Evolutionary conservation across 2,329 filamentous ascomycete genomes (phyloP), one percentile per base, ranked within the genome.

Genomic region (Phialocephala sp.): DNA sequence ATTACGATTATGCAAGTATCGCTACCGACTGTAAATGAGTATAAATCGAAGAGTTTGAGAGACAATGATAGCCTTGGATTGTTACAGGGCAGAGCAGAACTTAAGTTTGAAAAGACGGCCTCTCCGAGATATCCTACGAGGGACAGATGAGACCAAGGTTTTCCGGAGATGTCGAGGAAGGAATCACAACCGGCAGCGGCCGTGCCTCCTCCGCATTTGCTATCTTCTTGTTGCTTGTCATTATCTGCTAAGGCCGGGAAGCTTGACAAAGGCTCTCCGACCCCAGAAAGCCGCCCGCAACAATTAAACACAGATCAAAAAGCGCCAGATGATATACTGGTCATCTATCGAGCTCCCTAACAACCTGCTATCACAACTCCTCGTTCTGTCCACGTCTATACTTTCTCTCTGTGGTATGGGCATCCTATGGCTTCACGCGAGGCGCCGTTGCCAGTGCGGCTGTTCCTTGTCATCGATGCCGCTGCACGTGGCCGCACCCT

Each of bases 161-260:
- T 65, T 69, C 68, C 69, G 9, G 60, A 70, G 65, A 36, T 66
- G 27, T 63, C 65, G 62, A 72, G 70, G 69, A 71, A 71, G 67
- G 67, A 69, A 71, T 61, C 61, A 52, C 52, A 64, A 54, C 65
- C 66, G 67, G 60, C 22, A 66, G 24, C 50, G 62, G 41, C 61
- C 65, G 59, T 59, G 36, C 41, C 39, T 57, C 55, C 58, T 66
- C 67, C 65, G 54, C 37, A 70, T 62, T 69, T 71, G 64, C 63
- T 65, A 68, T 66, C 58, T 66, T 60, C 57, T 32, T 58, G 22
- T 63, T 69, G 66, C 66, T 68, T 71, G 68, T 61, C 59, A 67
- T 66, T 36, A 54, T 61, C 39, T 63, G 32, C 24, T n/a, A 14
- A 22, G 24, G 32, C 50, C 39, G 35, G 56, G 56, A 54, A 15